phyloP scores from a whole-genome alignment of 257 asterid genomes.

The Rauvolfia tetraphylla region DNA sequence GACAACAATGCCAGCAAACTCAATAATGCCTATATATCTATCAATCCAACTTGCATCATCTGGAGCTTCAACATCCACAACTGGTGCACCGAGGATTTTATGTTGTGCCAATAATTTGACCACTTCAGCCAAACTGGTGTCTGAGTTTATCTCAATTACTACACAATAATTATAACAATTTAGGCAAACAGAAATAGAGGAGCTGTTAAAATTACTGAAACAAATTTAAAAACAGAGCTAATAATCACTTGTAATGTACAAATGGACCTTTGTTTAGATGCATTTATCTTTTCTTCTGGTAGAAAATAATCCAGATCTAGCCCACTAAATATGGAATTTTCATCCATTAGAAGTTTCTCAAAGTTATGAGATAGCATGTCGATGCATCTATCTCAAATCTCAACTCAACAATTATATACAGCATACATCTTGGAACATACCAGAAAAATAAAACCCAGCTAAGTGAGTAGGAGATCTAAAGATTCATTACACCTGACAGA shows the following conservation, averaged over 20 bases:
- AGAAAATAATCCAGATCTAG: not conserved
- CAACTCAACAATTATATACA: not conserved
- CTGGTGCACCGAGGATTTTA: conserved; percentile 81
- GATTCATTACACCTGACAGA: not conserved
- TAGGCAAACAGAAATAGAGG: not conserved
- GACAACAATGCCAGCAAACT: conserved; percentile 96
- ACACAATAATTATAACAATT: conserved; percentile 8
- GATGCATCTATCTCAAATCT: not conserved
- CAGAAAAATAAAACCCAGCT: not conserved
- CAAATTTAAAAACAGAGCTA: not conserved
- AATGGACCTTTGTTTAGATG: not conserved
- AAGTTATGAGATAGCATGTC: not conserved
- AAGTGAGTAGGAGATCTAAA: not conserved
- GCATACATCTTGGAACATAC: not conserved
- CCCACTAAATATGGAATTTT: not conserved
- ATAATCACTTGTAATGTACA: not conserved
- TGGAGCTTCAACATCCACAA: conserved; percentile 83
- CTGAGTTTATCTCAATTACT: conserved; percentile 86
- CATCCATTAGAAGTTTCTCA: not conserved
- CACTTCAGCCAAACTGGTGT: conserved; percentile 79
- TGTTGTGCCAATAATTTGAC: conserved; percentile 71
- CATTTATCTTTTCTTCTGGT: not conserved
- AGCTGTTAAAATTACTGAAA: not conserved
- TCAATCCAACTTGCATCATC: conserved; percentile 98
- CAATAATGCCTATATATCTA: conserved; percentile 86